Base-by-base conservation (phyloP, 1,139 yeast species). In the Sugiyamaella grinbergsii region DNA sequence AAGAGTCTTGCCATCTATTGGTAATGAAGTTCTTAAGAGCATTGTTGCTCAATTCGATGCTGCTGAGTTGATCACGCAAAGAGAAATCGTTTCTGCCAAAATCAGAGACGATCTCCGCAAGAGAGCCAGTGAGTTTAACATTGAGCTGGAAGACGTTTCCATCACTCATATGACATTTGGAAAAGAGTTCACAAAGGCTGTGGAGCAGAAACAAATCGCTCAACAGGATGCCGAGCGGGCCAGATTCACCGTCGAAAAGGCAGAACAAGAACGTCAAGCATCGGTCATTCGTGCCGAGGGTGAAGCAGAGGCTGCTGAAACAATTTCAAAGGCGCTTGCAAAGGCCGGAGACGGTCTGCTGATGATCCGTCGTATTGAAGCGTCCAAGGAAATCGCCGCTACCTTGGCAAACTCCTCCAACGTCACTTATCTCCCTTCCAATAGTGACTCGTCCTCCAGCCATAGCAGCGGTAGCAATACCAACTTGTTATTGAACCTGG, bases 211-310 rank as follows among this genome's bases (percentile, higher is more conserved):
- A 72, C 98, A 94, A 72, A 94, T 94, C 71, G 98, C 98, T 28
- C 98, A 93, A 74, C 98, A 94, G 72, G 98, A 94, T 67, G 98
- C 99, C 20, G 98, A 94, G 74, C 81, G 98, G 62, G 97, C 98
- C 53, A 85, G 87, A 65, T 94, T 82, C 69, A 77, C 90, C 55
- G 99, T 94, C 48, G 97, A 91, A 67, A 87, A 85, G 70, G 98
- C 98, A 4, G 98, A 93, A 71, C 99, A 94, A 72, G 98, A 93
- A 71, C 82, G 95, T 69, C 91, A 85, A 69, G 98, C 98, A 3
- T 77, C 87, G 51, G 90, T 94, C 62, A 93, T 93, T 59, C 82
- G 98, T 62, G 99, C 99, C 22, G 98, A 94, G 72, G 99, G 98
- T 71, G 99, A 94, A 73, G 98, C 98, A 39, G 98, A 94, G 71